Evolutionary conservation across 2,329 filamentous ascomycete species (phyloP).

Genomic region (Fusarium sp.): DNA sequence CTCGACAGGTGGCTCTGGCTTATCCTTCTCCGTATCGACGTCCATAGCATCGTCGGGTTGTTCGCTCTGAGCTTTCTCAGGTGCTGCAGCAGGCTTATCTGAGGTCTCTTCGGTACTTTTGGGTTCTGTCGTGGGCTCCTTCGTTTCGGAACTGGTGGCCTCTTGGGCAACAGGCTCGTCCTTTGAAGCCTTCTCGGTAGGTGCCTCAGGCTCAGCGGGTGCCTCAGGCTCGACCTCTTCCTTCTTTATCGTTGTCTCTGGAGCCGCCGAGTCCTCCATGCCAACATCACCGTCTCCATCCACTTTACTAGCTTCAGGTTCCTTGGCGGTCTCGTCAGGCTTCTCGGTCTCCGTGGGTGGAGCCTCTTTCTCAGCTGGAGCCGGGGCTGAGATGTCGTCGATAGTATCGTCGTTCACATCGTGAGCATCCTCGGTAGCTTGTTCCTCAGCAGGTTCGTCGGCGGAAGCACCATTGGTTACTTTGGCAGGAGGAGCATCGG

Average conservation of each 20-base stretch:
- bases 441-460: constrained; percentile 44
- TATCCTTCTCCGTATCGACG: constrained; percentile 47
- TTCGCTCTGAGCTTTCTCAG: constrained; percentile 32
- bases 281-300: constrained; percentile 63
- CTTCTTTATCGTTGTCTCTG: constrained; percentile 40
- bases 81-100: constrained; percentile 26
- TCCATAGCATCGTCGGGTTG: constrained; percentile 47
- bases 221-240: constrained; percentile 37
- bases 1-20: constrained; percentile 39
- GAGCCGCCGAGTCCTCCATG: constrained; percentile 53
- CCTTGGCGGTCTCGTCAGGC: constrained; percentile 21
- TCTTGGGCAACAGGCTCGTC: constrained; percentile 22
- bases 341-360: constrained; percentile 35
- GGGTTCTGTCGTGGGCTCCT: constrained; percentile 28
- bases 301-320: constrained; percentile 42
- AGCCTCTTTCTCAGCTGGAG: constrained; percentile 41
- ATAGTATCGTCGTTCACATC: constrained; percentile 54
- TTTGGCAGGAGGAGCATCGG: constrained; percentile 50
- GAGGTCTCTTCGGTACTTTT: constrained; percentile 30
- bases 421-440: constrained; percentile 45
- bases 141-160: constrained; percentile 2
- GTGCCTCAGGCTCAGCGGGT: constrained; percentile 9
- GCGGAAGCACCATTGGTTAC: constrained; percentile 44
- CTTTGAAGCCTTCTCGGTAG: constrained; percentile 33
- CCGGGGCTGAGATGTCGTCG: constrained; percentile 52